Percentiles rank a stretch among this genome's conserved stretches.
Evolutionary conservation across 2,329 filamentous ascomycete genomes (phyloP).

Genomic region (Diaporthe capsici): DNA sequence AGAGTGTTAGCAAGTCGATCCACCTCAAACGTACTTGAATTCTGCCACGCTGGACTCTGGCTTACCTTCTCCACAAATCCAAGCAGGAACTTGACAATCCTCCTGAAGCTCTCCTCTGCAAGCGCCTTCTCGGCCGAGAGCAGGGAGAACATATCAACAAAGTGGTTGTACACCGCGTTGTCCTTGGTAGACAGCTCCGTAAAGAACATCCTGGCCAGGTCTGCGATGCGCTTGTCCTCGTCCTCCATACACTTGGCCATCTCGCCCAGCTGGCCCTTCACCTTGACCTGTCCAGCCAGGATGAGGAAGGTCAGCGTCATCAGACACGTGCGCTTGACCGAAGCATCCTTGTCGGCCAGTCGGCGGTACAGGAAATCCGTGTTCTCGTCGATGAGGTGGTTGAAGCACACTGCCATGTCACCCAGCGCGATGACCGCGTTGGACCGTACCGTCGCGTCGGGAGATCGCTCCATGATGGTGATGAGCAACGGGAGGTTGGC

Average conservation of each 20-base stretch:
- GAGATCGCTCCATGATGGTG: conserved; percentile 95
- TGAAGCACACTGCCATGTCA: conserved; percentile 99
- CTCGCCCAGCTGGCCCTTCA: conserved; percentile 97
- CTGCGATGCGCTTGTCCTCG: conserved; percentile 92
- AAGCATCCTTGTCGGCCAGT: conserved; percentile 87
- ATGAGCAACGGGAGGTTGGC: conserved; percentile 92
- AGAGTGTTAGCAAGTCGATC: conserved; percentile 40
- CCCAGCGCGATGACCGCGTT: conserved; percentile 97
- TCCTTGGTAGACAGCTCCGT: conserved; percentile 97
- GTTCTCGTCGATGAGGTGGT: conserved; percentile 98
- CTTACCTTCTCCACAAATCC: conserved; percentile 97
- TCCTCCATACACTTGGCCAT: conserved; percentile 99
- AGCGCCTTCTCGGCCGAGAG: conserved; percentile 85
- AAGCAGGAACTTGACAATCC: conserved; percentile 92
- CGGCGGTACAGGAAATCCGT: conserved; percentile 97
- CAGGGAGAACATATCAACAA: conserved; percentile 98
- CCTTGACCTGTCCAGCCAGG: conserved; percentile 96
- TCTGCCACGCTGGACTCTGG: conserved; percentile 25
- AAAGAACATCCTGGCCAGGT: conserved; percentile 98
- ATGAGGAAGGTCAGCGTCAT: conserved; percentile 99
- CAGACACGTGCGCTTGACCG: conserved; percentile 95
- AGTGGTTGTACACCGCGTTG: conserved; percentile 99
- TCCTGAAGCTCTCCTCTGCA: conserved; percentile 86
- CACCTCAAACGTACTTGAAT: no score
- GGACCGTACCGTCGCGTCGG: conserved; percentile 91